A percentile compares a stretch with the other conserved stretches of the same genome.
These are phyloP conservation scores for Colletotrichum paranaense DNA, from an alignment of 2,329 filamentous ascomycete genomes.

Conservation along the genomic window DNA sequence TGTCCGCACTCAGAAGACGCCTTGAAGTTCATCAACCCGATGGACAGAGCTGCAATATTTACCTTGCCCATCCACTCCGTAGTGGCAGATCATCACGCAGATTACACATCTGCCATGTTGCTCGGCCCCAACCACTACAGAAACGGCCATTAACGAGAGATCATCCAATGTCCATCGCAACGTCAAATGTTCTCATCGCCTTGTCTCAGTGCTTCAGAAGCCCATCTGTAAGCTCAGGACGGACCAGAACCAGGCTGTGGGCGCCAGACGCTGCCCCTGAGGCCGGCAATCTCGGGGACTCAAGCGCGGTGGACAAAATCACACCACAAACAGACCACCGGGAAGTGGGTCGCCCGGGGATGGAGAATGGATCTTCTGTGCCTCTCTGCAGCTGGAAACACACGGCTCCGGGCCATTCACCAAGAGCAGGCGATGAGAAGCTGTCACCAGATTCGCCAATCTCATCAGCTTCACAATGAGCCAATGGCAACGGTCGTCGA, in stretches of 20 bases:
- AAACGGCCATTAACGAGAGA: neutral
- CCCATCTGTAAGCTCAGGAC: neutral
- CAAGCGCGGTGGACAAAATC: constrained; percentile 18
- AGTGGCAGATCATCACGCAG: too few relatives aligned
- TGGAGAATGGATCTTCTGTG: constrained; percentile 6
- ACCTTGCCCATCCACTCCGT: too few relatives aligned
- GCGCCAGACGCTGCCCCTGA: constrained; percentile 5
- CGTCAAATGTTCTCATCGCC: neutral
- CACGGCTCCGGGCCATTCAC: neutral
- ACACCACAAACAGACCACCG: constrained; percentile 33
- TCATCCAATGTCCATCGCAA: neutral
- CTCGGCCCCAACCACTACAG: neutral
- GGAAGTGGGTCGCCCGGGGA: constrained; percentile 33
- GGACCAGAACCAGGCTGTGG: too few relatives aligned
- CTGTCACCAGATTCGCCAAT: constrained; percentile 24
- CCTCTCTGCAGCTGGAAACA: constrained; percentile 13
- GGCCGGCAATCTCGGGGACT: constrained; percentile 24
- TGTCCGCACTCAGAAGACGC: too few relatives aligned
- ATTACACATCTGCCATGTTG: neutral
- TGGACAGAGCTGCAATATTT: too few relatives aligned
- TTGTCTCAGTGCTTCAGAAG: neutral
- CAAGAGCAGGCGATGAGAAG: constrained; percentile 6
- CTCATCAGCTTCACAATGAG: neutral
- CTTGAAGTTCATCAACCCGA: too few relatives aligned
- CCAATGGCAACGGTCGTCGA: neutral